Evolutionary conservation across 768 basidiomycete genomes (phyloP).

Genomic region (Russula griseocarnosa): DNA sequence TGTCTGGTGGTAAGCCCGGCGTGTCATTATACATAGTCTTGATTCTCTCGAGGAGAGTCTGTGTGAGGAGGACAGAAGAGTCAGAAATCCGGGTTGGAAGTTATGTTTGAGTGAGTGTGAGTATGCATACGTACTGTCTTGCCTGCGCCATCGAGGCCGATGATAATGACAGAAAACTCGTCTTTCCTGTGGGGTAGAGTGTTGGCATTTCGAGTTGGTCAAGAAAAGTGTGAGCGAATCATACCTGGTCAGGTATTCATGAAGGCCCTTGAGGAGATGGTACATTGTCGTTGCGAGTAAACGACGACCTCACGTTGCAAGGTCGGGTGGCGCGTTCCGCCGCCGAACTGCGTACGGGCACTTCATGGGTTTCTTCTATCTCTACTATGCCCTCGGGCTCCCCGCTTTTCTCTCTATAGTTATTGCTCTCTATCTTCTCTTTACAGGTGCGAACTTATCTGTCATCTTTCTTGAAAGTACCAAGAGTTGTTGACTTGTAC

Average conservation of each 20-base stretch:
- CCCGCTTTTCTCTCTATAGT: constrained; percentile 58
- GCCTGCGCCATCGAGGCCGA: constrained; percentile 89
- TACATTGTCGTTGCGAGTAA: constrained; percentile 57
- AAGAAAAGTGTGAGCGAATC: constrained; percentile 8
- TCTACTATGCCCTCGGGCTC: constrained; percentile 66
- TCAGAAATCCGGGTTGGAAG: background rate
- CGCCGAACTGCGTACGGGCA: background rate
- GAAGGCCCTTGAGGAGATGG: constrained; percentile 87
- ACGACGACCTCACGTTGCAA: background rate
- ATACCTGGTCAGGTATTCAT: constrained; percentile 84
- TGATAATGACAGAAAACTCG: constrained; percentile 92
- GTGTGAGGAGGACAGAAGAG: background rate
- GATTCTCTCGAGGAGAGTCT: constrained; percentile 90
- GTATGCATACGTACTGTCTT: constrained; percentile 60
- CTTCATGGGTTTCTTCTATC: constrained; percentile 35
- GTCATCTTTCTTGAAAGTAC: background rate
- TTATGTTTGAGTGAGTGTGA: too few species aligned
- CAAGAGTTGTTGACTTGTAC: background rate
- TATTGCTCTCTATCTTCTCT: constrained; percentile 81
- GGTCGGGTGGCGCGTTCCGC: background rate
- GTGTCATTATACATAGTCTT: constrained; percentile 87
- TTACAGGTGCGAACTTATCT: constrained; percentile 59
- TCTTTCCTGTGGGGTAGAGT: constrained; percentile 53
- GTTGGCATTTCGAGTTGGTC: background rate
- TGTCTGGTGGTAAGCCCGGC: constrained; percentile 85